Evolutionary conservation across 164 flowering plant species (phyloP), one percentile per base, ranked within the genome.

Genomic region (Piper betle): DNA sequence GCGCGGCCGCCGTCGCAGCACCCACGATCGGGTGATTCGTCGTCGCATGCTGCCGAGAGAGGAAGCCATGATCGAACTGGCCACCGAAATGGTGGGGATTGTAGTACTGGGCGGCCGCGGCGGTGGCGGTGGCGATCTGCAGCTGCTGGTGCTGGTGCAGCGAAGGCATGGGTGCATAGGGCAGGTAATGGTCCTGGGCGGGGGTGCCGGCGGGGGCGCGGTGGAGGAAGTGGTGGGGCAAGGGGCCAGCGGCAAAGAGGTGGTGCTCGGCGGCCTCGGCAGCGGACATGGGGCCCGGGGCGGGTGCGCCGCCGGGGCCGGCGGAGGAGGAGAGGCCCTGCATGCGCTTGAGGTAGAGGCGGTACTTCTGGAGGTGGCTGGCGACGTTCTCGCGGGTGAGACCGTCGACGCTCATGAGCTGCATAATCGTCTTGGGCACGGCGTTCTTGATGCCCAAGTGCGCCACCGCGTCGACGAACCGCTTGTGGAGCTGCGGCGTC

Each of bases 381-480:
- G 99, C 99, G 2, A 94, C 99, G 64, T 94, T 94, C 73, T 94
- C 99, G 25, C 99, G 59, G 18, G 97, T 94, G 68, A 94, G 74
- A 66, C 99, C 99, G 53, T 94, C 99, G 1, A 94, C 99, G 62
- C 87, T 94, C 99, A 94, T 94, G 63, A 94, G 69, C 91, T 91
- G 99, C 97, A 94, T 91, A 78, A 94, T 91, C 15, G 97, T 94
- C 80, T 94, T 94, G 57, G 99, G 99, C 25, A 94, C 99, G 10
- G 99, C 99, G 67, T 91, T 91, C 78, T 94, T 94, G 73, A 94
- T 94, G 62, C 97, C 99, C 61, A 94, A 63, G 64, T 94, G 99
- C 7, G 91, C 97, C 41, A 94, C 99, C 9, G 96, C 99, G 58
- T 94, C 99, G 39, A 94, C 97, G 57, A 94, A 94, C 40, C 97